Base-by-base conservation (phyloP, 495 filamentous ascomycete species). In the Aspergillus heteromorphus region DNA sequence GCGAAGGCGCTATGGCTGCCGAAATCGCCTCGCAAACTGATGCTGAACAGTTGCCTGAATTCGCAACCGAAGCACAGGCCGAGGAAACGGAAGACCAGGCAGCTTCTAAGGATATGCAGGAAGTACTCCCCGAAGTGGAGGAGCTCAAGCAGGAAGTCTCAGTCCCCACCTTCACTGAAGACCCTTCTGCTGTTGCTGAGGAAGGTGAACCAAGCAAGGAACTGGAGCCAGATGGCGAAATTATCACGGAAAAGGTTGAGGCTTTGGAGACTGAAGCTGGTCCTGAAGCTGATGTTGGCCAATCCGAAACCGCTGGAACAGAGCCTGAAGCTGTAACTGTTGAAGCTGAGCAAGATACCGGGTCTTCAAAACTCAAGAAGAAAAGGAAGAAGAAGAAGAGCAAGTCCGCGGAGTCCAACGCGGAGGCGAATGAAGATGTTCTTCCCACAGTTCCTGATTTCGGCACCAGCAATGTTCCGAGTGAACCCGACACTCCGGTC, bases 361-460 rank as follows among this genome's bases (percentile, higher is more conserved):
- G 40, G 14, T 38, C 66, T 14, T 57, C 70, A 36, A 68, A 68
- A 55, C 60, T 57, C 19, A 74, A 73, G 59, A 73, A 70, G 27
- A 60, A 65, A 5, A 61, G 60, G 42, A 73, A 63, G 57, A 72
- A 76, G 51, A 70, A 74, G 59, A 77, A 78, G 53, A 62, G 59
- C 18, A 75, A 75, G 53, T 60, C 61, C 10, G 43, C 69, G 9
- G 64, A 64, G 21, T 48, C 51, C 47, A 63, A 45, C 10, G 43
- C 69, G 9, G 64, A 64, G 21, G 50, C 51, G 49, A 63, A 45
- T 29, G 60, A 58, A 20, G 60, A 73, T 1, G 36, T 50, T 6
- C 16, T 54, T 47, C 40, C 61, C 29, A 29, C 51, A 30, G 55
- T 52, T 2, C 11, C 43, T 8, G 43, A 29, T 16, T 29, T 23